These are phyloP conservation scores for Penicillium lagena DNA, from an alignment of 495 filamentous ascomycete species.

Conservation along the genomic window DNA sequence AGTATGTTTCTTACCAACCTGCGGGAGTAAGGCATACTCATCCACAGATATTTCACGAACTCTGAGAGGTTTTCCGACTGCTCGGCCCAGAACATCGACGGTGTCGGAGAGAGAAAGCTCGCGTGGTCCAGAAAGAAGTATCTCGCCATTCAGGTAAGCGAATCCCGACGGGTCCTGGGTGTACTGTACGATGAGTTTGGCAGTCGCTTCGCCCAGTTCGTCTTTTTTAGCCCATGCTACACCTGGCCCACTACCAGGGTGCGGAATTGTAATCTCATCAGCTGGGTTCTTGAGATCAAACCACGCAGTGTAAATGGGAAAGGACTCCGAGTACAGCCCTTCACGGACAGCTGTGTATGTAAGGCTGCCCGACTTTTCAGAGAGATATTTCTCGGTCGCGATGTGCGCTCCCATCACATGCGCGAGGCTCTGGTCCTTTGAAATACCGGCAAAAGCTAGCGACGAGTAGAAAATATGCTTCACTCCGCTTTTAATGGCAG, in stretches of 20 bases:
- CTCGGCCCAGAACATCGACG: constrained; percentile 24
- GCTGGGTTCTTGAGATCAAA: constrained; percentile 32
- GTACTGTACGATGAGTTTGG: constrained; percentile 31
- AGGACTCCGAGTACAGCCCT: constrained; percentile 62
- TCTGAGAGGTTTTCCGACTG: constrained; percentile 19
- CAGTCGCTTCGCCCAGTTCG: constrained; percentile 43
- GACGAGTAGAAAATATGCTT: constrained; percentile 63
- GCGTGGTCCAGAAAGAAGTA: constrained; percentile 34
- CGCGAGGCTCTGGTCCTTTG: constrained; percentile 37
- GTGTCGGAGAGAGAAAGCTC: constrained; percentile 34
- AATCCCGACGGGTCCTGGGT: constrained; percentile 9
- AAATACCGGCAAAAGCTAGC: constrained; percentile 48
- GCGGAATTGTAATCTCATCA: constrained; percentile 43
- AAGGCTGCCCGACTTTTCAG: constrained; percentile 20
- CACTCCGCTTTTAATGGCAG: constrained; percentile 50
- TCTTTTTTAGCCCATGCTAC: constrained; percentile 48
- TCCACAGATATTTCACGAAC: constrained; percentile 32
- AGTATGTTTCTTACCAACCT: constrained; percentile 22
- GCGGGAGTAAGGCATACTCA: constrained; percentile 30
- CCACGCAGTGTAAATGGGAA: constrained; percentile 63
- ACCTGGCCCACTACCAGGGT: constrained; percentile 37
- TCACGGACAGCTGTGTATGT: constrained; percentile 51
- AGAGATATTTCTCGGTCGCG: constrained; percentile 53
- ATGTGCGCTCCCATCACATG: constrained; percentile 67
- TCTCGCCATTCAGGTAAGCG: constrained; percentile 23